Conservation (phyloP, 1,139 yeast species). For the Debaryomycetaceae sp. region DNA sequence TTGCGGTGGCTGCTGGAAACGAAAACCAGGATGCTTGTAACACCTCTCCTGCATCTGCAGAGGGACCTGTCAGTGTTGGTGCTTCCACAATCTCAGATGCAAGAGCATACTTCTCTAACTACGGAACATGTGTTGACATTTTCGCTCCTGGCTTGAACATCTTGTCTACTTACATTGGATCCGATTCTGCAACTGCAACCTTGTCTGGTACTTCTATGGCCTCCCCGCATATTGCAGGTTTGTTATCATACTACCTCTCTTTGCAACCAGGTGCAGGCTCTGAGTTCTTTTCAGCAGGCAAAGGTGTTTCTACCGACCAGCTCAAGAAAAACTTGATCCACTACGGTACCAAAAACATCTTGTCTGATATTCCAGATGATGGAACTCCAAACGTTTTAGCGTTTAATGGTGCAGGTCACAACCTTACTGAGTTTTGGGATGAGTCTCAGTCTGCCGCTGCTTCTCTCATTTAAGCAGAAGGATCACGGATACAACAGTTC, state of each 20-base stretch:
- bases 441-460: constrained; percentile 1
- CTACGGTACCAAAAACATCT: constrained; percentile 68
- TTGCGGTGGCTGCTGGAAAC: constrained; percentile 90
- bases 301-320: constrained; percentile 75
- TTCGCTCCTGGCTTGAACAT: constrained; percentile 84
- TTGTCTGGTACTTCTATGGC: constrained; percentile 99
- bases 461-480: not conserved
- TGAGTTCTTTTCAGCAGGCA: constrained; percentile 56
- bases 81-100: constrained; percentile 73
- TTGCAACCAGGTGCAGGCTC: constrained; percentile 86
- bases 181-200: constrained; percentile 85
- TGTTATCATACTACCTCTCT: constrained; percentile 83
- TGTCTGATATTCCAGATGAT: constrained; percentile 71
- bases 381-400: constrained; percentile 82
- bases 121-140: constrained; percentile 80
- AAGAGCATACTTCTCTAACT: constrained; percentile 79
- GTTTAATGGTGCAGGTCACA: constrained; percentile 90
- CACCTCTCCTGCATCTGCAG: constrained; percentile 79
- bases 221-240: constrained; percentile 93
- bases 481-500: not conserved
- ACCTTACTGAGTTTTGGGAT: constrained; percentile 70
- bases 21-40: constrained; percentile 83
- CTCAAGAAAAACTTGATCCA: constrained; percentile 83
- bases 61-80: constrained; percentile 75
- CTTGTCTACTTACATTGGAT: constrained; percentile 82